These are phyloP conservation scores for Naganishia friedmannii DNA, from an alignment of 768 basidiomycete genomes.

Conservation along the genomic window DNA sequence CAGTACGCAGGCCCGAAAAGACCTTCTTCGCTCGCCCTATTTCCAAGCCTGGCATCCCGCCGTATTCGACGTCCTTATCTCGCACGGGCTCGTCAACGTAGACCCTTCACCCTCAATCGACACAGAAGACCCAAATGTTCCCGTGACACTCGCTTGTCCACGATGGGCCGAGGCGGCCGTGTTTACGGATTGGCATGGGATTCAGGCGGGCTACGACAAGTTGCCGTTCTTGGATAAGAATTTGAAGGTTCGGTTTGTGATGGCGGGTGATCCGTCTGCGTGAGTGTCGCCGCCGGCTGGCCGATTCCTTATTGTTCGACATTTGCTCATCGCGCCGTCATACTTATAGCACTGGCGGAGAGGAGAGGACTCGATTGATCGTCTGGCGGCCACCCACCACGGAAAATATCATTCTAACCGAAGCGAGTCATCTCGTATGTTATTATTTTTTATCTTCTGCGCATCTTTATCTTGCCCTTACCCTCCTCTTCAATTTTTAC, in stretches of 20 bases:
- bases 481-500: background rate
- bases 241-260: slow-evolving; percentile 40
- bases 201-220: slow-evolving; percentile 40
- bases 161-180: slow-evolving; percentile 39
- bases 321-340: too few species aligned
- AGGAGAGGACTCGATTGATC: slow-evolving; percentile 33
- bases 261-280: slow-evolving; percentile 38
- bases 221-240: slow-evolving; percentile 32
- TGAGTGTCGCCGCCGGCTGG: slow-evolving; percentile 8
- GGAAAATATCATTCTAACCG: slow-evolving; percentile 38
- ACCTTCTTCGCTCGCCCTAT: slow-evolving; percentile 35
- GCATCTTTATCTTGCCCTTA: background rate
- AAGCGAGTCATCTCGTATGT: slow-evolving; percentile 42
- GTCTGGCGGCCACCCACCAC: slow-evolving; percentile 36
- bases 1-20: slow-evolving; percentile 7
- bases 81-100: slow-evolving; percentile 35
- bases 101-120: background rate
- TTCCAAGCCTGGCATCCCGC: slow-evolving; percentile 38
- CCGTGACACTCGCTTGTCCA: slow-evolving; percentile 40
- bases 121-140: slow-evolving; percentile 5
- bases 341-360: slow-evolving; percentile 32
- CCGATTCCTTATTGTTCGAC: background rate
- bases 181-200: slow-evolving; percentile 36
- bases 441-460: background rate
- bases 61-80: slow-evolving; percentile 34